phyloP scores from a whole-genome alignment of 2,329 filamentous ascomycete species.

The Fusarium sp. region DNA sequence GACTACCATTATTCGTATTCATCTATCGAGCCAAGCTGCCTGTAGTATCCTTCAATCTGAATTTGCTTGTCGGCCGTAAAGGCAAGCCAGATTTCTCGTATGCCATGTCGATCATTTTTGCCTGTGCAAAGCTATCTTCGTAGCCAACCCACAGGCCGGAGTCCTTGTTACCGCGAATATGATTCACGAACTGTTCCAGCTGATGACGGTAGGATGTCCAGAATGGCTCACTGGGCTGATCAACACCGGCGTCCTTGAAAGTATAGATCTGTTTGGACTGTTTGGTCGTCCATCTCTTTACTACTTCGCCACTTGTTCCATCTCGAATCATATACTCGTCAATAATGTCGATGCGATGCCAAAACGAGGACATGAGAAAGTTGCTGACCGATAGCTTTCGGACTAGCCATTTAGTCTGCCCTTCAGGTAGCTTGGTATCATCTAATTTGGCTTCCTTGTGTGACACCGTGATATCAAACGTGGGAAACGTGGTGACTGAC shows the following conservation, averaged over 20 bases:
- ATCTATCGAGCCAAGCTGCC: too few species aligned
- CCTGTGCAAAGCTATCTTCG: background rate
- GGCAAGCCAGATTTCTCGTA: background rate
- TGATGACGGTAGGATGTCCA: background rate
- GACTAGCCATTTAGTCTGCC: background rate
- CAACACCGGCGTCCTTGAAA: background rate
- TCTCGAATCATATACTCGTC: background rate
- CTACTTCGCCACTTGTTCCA: background rate
- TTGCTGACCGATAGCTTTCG: background rate
- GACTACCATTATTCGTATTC: too few species aligned
- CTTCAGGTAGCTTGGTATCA: accelerated
- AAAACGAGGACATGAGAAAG: background rate
- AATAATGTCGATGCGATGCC: background rate
- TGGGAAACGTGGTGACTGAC: background rate
- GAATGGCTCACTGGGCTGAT: background rate
- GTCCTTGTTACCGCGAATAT: background rate
- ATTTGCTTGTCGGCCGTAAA: background rate
- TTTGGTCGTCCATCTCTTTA: background rate
- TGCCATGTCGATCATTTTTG: constrained; percentile 4
- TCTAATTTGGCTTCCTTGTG: background rate
- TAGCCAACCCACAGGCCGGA: background rate
- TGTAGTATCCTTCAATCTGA: background rate
- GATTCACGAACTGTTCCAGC: background rate
- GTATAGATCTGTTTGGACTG: background rate
- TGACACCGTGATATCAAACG: background rate